Evolutionary conservation across 2,329 filamentous ascomycete species (phyloP), one percentile per base, ranked within the genome.

Genomic region (Diaporthe aspalathi): DNA sequence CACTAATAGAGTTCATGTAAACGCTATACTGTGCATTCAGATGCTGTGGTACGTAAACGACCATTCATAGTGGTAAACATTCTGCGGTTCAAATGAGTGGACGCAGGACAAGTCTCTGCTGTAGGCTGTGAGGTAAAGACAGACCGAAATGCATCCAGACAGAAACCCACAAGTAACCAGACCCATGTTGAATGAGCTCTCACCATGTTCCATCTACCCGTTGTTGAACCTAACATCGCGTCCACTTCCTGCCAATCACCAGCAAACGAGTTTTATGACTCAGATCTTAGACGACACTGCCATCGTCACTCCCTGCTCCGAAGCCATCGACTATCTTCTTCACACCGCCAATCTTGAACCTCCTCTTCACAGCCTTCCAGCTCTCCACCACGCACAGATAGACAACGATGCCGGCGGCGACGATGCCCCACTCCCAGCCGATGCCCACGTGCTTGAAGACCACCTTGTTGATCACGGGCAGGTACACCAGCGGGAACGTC

Each of bases 391-490:
- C 86, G 0, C 80, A 80, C 62, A 93, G 83, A 79, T 93, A 94
- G 11, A 88, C 78, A 1, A 87, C 79, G 0, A 91, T 84, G 43
- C 84, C 87, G 22, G 88, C 85, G 56, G 87, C 83, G 0, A 94
- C 91, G 2, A 94, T 84, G 1, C 87, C 90, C 92, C 91, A 94
- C 77, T 94, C 91, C 90, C 91, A 93, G 2, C 83, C 85, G 70
- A 94, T 90, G 0, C 87, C 88, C 53, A 85, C 84, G 78, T 94
- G 92, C 80, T 92, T 91, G 82, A 93, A 93, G 2, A 93, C 91
- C 3, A 83, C 80, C 1, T 83, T 84, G 78, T 93, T 92, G 74
- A 94, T 84, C 29, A 87, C 85, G 0, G 92, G 92, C 47, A 93
- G 87, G 77, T 94, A 94, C 29, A 92, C 83, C 32, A 91, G 85